Evolutionary conservation across 805 yeast species (phyloP), one percentile per base, ranked within the genome.

Genomic region (Groenewaldozyma tartarivorans): DNA sequence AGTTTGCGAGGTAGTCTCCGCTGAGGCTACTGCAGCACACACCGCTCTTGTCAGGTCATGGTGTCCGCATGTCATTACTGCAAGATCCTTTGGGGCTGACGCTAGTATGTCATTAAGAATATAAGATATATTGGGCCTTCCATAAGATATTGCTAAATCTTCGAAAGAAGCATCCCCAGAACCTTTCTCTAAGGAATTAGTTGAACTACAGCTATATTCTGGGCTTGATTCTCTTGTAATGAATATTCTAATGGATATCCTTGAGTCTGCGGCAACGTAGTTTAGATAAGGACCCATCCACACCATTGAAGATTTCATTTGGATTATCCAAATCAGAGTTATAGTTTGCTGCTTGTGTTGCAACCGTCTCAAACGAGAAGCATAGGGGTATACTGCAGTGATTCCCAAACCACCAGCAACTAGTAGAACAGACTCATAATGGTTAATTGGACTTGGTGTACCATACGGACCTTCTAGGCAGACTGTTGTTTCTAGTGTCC

Each of bases 401-500:
- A 77, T 64, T 4, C 83, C 83, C 47, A 74, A 72, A 11, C 82
- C 83, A 6, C 81, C 82, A 5, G 77, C 72, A 4, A 75, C 48
- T 36, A 63, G 63, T 20, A 67, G 58, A 5, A 63, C 67, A 36
- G 57, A 60, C 40, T 59, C 61, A 56, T 60, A 67, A 34, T 57
- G 57, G 38, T 59, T 54, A 42, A 63, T 60, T 20, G 70, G 69
- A 2, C 64, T 52, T 13, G 54, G 52, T 17, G 58, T 56, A 1
- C 84, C 84, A 50, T 79, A 79, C 2, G 82, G 79, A 0, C 85
- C 85, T 52, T 79, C 85, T 9, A 76, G 53, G 21, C 68, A 61
- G 15, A 74, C 66, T 7, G 43, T 41, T 13, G 41, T 7, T n/a
- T 30, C 18, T 16, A 17, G 33, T 4, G 27, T 22, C 13, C 26